Conservation (phyloP, 163 green algal genomes). For the Prototheca wickerhamii region DNA sequence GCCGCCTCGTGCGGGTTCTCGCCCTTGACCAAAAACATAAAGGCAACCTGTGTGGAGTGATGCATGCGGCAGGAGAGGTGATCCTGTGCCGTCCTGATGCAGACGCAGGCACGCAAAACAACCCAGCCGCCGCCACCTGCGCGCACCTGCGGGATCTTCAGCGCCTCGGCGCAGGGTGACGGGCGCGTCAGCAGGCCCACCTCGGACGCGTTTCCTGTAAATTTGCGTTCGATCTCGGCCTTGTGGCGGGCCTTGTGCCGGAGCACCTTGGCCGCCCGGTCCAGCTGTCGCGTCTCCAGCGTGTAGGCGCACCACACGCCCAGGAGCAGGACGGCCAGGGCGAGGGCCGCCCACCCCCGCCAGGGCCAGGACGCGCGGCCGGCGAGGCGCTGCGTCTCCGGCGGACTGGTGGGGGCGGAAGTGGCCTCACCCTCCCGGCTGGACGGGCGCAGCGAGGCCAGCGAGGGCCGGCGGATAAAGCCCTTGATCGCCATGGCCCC, state of each 20-base stretch:
- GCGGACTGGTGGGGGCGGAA: background rate
- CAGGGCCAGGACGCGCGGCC: background rate
- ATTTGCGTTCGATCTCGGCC: background rate
- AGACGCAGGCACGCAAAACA: background rate
- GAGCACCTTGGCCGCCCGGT: background rate
- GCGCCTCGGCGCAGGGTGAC: background rate
- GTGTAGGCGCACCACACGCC: background rate
- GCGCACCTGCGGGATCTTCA: background rate
- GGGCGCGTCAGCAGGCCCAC: background rate
- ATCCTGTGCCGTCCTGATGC: background rate
- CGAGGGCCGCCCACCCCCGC: background rate
- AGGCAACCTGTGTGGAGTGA: slow-evolving; percentile 24
- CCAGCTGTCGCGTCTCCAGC: background rate
- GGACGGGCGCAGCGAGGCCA: background rate
- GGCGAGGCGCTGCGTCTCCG: background rate
- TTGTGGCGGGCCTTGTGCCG: background rate
- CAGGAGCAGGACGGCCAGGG: background rate
- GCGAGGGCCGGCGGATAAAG: background rate
- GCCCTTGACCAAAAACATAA: slow-evolving; percentile 83
- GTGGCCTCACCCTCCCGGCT: background rate
- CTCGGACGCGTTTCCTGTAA: background rate
- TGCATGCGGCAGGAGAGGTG: background rate
- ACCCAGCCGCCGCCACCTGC: background rate
- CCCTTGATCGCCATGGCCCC: no score
- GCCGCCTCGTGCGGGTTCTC: slow-evolving; percentile 77